These are phyloP conservation scores for Pholiota molesta DNA, from an alignment of 768 basidiomycete species.

Conservation along the genomic window DNA sequence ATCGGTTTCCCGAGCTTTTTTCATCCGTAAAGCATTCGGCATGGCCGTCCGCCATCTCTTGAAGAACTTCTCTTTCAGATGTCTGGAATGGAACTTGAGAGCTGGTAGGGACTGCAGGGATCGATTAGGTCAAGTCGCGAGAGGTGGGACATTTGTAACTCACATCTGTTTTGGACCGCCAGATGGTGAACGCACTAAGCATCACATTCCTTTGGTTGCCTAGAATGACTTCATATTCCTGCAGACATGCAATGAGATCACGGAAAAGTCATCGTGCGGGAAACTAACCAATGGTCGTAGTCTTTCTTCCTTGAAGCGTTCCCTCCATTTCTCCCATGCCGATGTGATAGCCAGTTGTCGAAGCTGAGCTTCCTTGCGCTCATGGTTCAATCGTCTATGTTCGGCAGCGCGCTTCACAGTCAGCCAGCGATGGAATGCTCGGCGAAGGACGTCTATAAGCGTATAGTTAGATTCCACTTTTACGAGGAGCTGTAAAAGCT, in stretches of 20 bases:
- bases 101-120: conserved; percentile 70
- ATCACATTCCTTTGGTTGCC: conserved; percentile 63
- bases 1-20: conserved; percentile 66
- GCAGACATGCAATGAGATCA: conserved; percentile 10
- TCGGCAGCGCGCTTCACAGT: conserved; percentile 58
- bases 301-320: conserved; percentile 64
- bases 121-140: background rate
- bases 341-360: conserved; percentile 49
- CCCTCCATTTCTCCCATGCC: conserved; percentile 83
- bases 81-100: conserved; percentile 70
- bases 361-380: conserved; percentile 65
- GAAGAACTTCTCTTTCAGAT: conserved; percentile 65
- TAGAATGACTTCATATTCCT: conserved; percentile 64
- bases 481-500: background rate
- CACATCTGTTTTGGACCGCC: conserved; percentile 78
- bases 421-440: conserved; percentile 74
- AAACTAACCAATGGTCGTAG: conserved; percentile 65
- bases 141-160: conserved; percentile 17
- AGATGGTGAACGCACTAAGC: conserved; percentile 70
- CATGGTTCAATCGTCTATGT: conserved; percentile 62
- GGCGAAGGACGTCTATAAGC: conserved; percentile 61
- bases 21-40: conserved; percentile 68
- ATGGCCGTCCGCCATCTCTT: conserved; percentile 67
- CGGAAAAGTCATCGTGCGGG: background rate
- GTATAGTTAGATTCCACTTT: background rate